These are phyloP conservation scores for Phytophthora ohioensis DNA, from an alignment of 352 stramenopile genomes.

Conservation along the genomic window DNA sequence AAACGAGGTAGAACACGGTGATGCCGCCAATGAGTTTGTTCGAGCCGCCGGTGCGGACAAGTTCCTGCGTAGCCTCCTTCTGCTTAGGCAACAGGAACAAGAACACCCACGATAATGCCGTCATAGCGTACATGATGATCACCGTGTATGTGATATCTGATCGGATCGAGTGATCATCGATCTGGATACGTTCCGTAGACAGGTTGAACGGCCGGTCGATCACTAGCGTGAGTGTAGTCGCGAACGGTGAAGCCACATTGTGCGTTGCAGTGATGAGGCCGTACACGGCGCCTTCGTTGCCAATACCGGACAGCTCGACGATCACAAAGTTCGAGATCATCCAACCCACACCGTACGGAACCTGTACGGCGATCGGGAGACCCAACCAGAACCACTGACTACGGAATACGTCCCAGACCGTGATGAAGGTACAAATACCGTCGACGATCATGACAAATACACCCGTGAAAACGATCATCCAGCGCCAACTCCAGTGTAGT, in stretches of 20 bases:
- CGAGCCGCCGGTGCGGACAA: constrained; percentile 38
- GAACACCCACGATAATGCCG: constrained; percentile 41
- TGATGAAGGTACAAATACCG: constrained; percentile 39
- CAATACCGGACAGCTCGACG: constrained; percentile 47
- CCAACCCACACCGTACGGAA: constrained; percentile 49
- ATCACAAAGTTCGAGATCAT: constrained; percentile 54
- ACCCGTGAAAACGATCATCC: constrained; percentile 45
- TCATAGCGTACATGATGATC: constrained; percentile 49
- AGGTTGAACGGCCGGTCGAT: constrained; percentile 49
- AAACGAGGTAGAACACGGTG: constrained; percentile 43
- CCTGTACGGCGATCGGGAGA: constrained; percentile 38
- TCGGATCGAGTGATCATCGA: constrained; percentile 41
- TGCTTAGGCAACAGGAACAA: constrained; percentile 39
- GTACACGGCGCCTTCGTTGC: constrained; percentile 57
- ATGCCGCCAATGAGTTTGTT: constrained; percentile 41
- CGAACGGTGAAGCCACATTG: constrained; percentile 44
- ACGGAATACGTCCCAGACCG: constrained; percentile 43
- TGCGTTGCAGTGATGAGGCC: constrained; percentile 47
- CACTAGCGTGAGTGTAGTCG: constrained; percentile 40
- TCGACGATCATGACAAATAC: constrained; percentile 39
- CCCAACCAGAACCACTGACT: constrained; percentile 52
- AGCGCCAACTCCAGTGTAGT: constrained; percentile 44
- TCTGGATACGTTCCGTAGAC: constrained; percentile 35
- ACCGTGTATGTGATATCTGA: constrained; percentile 50
- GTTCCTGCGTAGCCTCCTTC: constrained; percentile 44